Conservation (phyloP, 495 filamentous ascomycete species). For the Cenococcum geophilum region DNA sequence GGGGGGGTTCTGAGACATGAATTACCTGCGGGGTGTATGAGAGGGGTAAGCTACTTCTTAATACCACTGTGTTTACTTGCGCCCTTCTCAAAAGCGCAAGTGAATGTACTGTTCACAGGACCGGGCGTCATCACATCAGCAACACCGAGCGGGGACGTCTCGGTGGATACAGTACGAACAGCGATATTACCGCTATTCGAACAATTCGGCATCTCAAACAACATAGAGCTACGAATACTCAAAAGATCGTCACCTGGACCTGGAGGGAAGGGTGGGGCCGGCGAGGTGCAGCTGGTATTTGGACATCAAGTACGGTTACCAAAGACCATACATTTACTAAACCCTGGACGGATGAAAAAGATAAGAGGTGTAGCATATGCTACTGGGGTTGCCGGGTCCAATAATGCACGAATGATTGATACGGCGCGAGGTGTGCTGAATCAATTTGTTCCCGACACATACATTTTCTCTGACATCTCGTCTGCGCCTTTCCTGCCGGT, state of each 20-base stretch:
- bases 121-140: slow-evolving; percentile 89
- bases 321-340: slow-evolving; percentile 85
- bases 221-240: slow-evolving; percentile 81
- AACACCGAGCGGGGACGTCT: slow-evolving; percentile 74
- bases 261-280: slow-evolving; percentile 71
- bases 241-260: slow-evolving; percentile 68
- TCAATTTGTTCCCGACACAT: slow-evolving; percentile 75
- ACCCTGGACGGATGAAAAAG: slow-evolving; percentile 78
- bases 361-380: slow-evolving; percentile 91
- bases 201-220: slow-evolving; percentile 78
- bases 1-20: slow-evolving; percentile 73
- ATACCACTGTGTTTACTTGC: slow-evolving; percentile 83
- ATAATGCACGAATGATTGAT: slow-evolving; percentile 94
- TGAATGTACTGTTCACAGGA: slow-evolving; percentile 84
- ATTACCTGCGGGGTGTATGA: slow-evolving; percentile 61
- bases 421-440: slow-evolving; percentile 82
- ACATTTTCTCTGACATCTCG: slow-evolving; percentile 71
- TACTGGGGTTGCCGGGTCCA: slow-evolving; percentile 79
- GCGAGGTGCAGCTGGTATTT: slow-evolving; percentile 87
- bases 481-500: slow-evolving; percentile 64
- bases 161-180: slow-evolving; percentile 86
- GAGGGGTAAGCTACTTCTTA: slow-evolving; percentile 85
- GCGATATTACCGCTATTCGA: slow-evolving; percentile 86
- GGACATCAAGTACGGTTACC: slow-evolving; percentile 85
- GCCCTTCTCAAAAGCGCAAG: slow-evolving; percentile 81